Evolutionary conservation across 306 rosid genomes (phyloP), one percentile per base, ranked within the genome.

Genomic region (Glycyrrhiza uralensis): DNA sequence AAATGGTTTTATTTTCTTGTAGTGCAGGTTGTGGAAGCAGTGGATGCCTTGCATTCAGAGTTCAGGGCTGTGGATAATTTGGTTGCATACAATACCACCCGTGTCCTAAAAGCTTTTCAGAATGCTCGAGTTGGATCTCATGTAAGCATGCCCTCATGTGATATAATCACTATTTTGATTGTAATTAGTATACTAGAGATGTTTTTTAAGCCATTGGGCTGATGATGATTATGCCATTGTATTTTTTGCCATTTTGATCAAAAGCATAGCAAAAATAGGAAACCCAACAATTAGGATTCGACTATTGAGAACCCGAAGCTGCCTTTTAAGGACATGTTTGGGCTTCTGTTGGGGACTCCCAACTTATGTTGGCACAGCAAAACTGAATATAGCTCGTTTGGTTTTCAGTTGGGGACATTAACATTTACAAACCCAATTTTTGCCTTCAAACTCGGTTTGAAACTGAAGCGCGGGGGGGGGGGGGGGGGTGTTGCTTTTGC

Each of bases 81-180:
- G 86, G 97, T 88, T 46, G 98, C 98, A 7, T 57, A 76, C 81
- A 93, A 90, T 74, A 82, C 93, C 26, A 62, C 70, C 38, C 96
- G 89, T 44, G 97, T 87, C 71, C 93, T 93, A 28, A 82, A 84
- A 74, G 96, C 97, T 76, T 93, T 88, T 76, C 96, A 85, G 72
- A 84, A 87, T 71, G 92, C 87, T 54, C 87, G 96, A 79, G 81
- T 93, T 85, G 98, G 98, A 79, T 87, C 90, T 76, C 97, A 88
- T 86, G 98, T 93, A 60, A 81, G 90, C 77, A 13, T 33, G 38
- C 12, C 6, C 33, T 80, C 14, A 42, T 33, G 33, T 51, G 35
- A 15, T 58, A 12, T 44, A 35, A 42, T 74, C 66, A 15, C 41
- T 42, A 22, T 63, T 54, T 44, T 61, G 12, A 13, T 23, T 32